These are phyloP conservation scores for Solanum rostratum DNA, from an alignment of 257 asterid genomes.

Conservation along the genomic window DNA sequence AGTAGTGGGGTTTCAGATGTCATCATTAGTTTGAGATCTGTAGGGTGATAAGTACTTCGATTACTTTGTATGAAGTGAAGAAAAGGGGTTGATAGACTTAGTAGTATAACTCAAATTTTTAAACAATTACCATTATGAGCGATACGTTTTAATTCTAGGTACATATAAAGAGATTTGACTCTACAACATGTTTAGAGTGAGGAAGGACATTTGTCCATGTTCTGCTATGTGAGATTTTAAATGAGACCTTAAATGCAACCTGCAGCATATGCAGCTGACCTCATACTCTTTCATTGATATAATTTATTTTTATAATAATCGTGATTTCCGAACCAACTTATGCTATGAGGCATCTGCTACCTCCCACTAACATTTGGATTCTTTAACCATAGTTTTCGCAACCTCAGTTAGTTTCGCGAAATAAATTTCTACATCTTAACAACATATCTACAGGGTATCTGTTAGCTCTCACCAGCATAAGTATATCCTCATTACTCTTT, in stretches of 20 bases:
- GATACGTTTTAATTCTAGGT: background rate
- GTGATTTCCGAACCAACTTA: background rate
- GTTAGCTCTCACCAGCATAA: background rate
- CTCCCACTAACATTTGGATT: background rate
- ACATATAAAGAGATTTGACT: background rate
- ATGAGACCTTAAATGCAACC: slow-evolving; percentile 42
- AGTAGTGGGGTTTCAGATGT: background rate
- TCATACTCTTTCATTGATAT: slow-evolving; percentile 42
- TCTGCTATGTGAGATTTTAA: slow-evolving; percentile 15
- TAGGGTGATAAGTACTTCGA: background rate
- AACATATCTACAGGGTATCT: rapidly evolving
- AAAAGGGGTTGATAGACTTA: background rate
- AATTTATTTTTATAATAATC: too few species aligned
- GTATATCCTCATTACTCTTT: background rate
- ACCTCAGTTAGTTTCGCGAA: background rate
- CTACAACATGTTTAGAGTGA: background rate
- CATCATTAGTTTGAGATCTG: background rate
- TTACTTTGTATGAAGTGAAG: background rate
- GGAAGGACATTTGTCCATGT: background rate
- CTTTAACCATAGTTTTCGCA: background rate
- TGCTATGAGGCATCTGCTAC: background rate
- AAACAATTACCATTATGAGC: background rate
- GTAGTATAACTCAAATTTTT: background rate
- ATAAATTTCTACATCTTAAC: background rate
- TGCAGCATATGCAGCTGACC: slow-evolving; percentile 49